phyloP scores from a whole-genome alignment of 177 flowering plant genomes.

The Vitis hybrid region DNA sequence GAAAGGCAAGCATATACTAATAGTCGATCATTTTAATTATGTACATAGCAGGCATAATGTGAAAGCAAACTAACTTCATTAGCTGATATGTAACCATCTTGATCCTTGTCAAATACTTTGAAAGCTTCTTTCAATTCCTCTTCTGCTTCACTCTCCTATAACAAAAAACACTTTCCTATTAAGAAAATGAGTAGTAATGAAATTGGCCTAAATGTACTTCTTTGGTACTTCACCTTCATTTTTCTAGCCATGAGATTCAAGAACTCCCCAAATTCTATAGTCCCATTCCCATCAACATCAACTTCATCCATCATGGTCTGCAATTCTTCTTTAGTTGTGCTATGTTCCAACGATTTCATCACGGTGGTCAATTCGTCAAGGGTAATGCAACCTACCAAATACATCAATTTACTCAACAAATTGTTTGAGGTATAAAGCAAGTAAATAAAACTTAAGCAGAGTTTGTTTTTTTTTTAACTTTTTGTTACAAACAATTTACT shows the following conservation, averaged over 20 bases:
- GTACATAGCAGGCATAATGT: not conserved
- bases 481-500: too few relatives aligned
- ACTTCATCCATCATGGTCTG: slow-evolving; percentile 35
- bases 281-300: slow-evolving; percentile 38
- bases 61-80: slow-evolving; percentile 27
- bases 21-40: not conserved
- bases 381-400: slow-evolving; percentile 48
- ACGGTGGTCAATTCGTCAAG: slow-evolving; percentile 44
- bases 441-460: too few relatives aligned
- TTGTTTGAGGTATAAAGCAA: too few relatives aligned
- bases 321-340: slow-evolving; percentile 46
- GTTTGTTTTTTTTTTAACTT: too few relatives aligned
- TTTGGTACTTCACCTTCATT: slow-evolving; percentile 25
- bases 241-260: slow-evolving; percentile 43
- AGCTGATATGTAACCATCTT: slow-evolving; percentile 47
- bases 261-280: slow-evolving; percentile 44
- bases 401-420: not conserved
- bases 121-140: slow-evolving; percentile 50
- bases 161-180: not conserved
- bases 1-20: not conserved
- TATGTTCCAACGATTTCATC: slow-evolving; percentile 38
- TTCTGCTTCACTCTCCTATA: slow-evolving; percentile 41
- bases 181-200: not conserved
- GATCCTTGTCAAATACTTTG: slow-evolving; percentile 48
- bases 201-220: not conserved